Conservation (phyloP, 1,284 basidiomycete genomes). For the Cutaneotrichosporon mucoides region DNA sequence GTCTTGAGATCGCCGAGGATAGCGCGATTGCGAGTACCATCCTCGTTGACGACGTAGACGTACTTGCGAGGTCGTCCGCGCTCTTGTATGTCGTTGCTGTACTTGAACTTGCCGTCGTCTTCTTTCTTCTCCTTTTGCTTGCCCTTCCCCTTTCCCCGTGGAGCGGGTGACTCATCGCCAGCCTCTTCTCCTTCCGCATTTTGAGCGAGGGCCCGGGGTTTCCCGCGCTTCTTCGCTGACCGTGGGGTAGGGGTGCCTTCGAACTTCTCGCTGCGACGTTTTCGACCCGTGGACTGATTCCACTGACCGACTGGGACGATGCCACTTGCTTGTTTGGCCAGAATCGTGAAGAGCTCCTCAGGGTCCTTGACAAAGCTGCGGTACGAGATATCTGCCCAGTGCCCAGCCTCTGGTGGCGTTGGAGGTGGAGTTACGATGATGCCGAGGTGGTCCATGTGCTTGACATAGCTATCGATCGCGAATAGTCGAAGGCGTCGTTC, state of each 20-base stretch:
- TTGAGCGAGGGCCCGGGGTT: too few relatives aligned
- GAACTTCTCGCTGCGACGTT: too few relatives aligned
- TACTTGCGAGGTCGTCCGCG: conserved; percentile 44
- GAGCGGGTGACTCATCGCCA: too few relatives aligned
- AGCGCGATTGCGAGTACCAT: conserved; percentile 31
- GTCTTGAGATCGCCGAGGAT: conserved; percentile 28
- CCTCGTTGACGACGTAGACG: conserved; percentile 36
- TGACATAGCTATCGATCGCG: conserved; percentile 22
- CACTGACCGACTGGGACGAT: conserved; percentile 6
- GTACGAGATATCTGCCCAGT: conserved; percentile 24
- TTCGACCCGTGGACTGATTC: too few relatives aligned
- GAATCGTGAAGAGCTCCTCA: conserved; percentile 5
- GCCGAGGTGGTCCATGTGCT: conserved; percentile 23
- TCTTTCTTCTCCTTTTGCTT: not conserved
- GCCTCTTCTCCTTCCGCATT: too few relatives aligned
- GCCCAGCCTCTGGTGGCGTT: conserved; percentile 16
- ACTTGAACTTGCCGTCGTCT: conserved; percentile 9
- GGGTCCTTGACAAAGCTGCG: conserved; percentile 10
- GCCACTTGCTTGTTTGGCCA: not conserved
- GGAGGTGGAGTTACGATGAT: conserved; percentile 20
- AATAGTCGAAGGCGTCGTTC: conserved; percentile 37
- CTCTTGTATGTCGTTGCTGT: conserved; percentile 28
- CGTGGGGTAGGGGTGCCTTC: too few relatives aligned
- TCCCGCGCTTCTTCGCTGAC: too few relatives aligned
- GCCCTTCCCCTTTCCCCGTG: not conserved